These are phyloP conservation scores for Euphorbia schlechtendalii DNA, from an alignment of 441 rosid species.

Conservation along the genomic window DNA sequence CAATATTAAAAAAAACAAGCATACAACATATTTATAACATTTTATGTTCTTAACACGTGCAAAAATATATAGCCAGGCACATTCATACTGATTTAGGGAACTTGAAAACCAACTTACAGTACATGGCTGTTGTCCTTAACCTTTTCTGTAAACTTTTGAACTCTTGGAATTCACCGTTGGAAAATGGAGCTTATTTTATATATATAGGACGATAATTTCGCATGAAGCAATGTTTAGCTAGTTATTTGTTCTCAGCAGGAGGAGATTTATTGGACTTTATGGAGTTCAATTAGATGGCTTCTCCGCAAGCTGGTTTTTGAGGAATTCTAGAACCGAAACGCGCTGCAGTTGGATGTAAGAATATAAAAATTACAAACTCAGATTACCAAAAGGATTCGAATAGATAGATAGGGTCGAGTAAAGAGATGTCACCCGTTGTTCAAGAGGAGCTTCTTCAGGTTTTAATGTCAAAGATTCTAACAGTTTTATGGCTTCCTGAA, in stretches of 20 bases:
- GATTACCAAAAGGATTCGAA: conserved; percentile 10
- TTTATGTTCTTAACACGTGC: too few species aligned
- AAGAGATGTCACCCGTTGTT: conserved; percentile 53
- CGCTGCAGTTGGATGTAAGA: conserved; percentile 44
- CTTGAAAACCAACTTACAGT: too few species aligned
- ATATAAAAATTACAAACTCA: conserved; percentile 19
- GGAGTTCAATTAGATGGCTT: conserved; percentile 34
- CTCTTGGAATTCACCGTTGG: neutral
- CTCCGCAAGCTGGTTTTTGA: conserved; percentile 56
- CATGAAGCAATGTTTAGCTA: conserved; percentile 1
- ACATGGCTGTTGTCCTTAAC: too few species aligned
- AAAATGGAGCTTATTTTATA: conserved; percentile 10
- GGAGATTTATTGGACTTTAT: conserved; percentile 7
- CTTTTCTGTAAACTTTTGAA: neutral
- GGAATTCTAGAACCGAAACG: conserved; percentile 70
- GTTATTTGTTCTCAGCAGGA: neutral
- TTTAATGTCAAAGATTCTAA: conserved; percentile 65
- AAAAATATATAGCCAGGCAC: too few species aligned
- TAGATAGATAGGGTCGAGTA: conserved; percentile 6
- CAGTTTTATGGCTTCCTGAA: conserved; percentile 72
- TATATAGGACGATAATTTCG: neutral
- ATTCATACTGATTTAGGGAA: too few species aligned
- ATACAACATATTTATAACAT: too few species aligned
- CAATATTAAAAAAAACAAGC: too few species aligned
- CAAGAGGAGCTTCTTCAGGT: conserved; percentile 59